Evolutionary conservation across 441 rosid genomes (phyloP).

Genomic region (Pelargonium myrrhifolium): DNA sequence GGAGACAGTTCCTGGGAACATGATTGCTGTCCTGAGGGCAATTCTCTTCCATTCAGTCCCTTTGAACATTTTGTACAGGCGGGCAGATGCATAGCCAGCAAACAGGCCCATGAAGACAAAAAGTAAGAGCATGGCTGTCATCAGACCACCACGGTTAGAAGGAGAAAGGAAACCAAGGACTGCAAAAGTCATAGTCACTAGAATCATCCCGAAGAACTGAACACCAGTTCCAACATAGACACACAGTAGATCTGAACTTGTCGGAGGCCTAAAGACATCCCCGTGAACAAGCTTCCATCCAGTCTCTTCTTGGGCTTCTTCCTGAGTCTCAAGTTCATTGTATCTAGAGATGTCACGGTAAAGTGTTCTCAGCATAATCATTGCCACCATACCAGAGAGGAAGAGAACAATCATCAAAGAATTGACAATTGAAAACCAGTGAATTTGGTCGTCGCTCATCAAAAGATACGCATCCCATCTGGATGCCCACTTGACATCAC

Average conservation of each 20-base stretch:
- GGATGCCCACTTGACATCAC: slow-evolving; percentile 23
- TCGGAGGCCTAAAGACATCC: slow-evolving; percentile 20
- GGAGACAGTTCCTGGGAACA: slow-evolving; percentile 19
- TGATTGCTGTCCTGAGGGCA: slow-evolving; percentile 19
- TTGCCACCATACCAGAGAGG: slow-evolving; percentile 24
- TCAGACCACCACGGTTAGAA: slow-evolving; percentile 21
- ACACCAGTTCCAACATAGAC: slow-evolving; percentile 19
- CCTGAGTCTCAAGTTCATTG: slow-evolving; percentile 24
- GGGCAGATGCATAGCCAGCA: slow-evolving; percentile 21
- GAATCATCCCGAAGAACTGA: slow-evolving; percentile 22
- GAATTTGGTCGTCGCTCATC: slow-evolving; percentile 14
- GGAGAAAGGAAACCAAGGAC: slow-evolving; percentile 22
- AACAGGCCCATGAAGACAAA: slow-evolving; percentile 22
- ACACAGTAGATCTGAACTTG: slow-evolving; percentile 18
- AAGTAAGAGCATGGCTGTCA: slow-evolving; percentile 23
- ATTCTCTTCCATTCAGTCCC: slow-evolving; percentile 24
- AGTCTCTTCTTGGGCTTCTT: background rate
- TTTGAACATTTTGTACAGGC: slow-evolving; percentile 23
- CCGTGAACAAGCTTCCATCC: background rate
- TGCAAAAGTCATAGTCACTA: slow-evolving; percentile 20
- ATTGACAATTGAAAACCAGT: slow-evolving; percentile 21
- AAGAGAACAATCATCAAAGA: slow-evolving; percentile 23
- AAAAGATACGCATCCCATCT: slow-evolving; percentile 22
- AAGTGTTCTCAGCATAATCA: slow-evolving; percentile 21
- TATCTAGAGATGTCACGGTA: slow-evolving; percentile 21